These are phyloP conservation scores for Tolypocladium album DNA, from an alignment of 2,329 filamentous ascomycete genomes.

Conservation along the genomic window DNA sequence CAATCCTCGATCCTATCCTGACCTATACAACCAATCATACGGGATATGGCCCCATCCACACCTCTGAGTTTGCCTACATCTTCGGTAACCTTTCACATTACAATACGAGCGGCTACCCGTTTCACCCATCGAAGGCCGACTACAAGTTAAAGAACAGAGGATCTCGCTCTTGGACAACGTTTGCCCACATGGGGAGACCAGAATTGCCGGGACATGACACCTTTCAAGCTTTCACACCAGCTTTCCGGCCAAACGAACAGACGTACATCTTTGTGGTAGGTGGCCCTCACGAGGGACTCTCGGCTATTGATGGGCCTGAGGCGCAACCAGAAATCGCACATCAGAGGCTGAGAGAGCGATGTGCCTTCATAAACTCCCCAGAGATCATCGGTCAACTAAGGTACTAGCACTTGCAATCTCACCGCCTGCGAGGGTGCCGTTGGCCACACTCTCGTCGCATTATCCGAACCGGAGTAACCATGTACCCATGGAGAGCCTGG, in stretches of 20 bases:
- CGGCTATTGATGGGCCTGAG: conserved; percentile 22
- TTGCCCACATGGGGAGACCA: conserved; percentile 28
- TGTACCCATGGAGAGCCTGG: too few species aligned
- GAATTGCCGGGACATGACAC: conserved; percentile 20
- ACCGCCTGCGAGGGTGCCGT: not conserved
- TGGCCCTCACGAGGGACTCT: conserved; percentile 30
- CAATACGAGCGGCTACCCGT: conserved; percentile 22
- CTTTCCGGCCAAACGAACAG: conserved; percentile 17
- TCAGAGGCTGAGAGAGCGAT: conserved; percentile 34
- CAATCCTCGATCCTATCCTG: conserved; percentile 35
- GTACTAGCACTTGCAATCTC: conserved; percentile 15
- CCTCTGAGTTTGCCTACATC: conserved; percentile 41
- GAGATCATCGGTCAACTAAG: conserved; percentile 30
- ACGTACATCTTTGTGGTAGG: conserved; percentile 31
- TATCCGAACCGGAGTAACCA: too few species aligned
- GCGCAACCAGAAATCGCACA: conserved; percentile 21
- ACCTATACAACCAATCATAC: conserved; percentile 16
- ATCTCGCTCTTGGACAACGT: conserved; percentile 37
- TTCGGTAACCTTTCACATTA: conserved; percentile 36
- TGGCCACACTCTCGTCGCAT: too few species aligned
- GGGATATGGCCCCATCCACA: conserved; percentile 37
- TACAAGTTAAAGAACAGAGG: conserved; percentile 24
- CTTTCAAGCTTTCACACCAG: conserved; percentile 27
- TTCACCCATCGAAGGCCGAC: conserved; percentile 26
- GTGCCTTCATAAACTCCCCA: conserved; percentile 32